Conservation (phyloP, 2,329 filamentous ascomycete species). For the Trichoderma atrobrunneum region DNA sequence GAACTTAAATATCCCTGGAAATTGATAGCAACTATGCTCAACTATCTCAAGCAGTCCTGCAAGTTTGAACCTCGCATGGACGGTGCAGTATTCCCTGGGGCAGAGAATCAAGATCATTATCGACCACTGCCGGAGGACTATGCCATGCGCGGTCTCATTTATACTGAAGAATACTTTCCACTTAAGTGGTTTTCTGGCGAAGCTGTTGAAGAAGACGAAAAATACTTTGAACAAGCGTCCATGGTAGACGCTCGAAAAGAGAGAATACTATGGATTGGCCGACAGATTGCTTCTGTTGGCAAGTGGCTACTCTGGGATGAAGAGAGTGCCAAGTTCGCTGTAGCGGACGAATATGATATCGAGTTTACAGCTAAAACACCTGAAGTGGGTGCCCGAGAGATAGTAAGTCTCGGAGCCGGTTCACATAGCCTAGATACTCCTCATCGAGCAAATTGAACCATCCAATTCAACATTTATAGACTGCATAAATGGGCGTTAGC, state of each 20-base stretch:
- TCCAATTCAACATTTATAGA: not conserved
- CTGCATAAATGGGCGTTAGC: not conserved
- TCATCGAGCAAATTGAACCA: not conserved
- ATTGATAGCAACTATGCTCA: slow-evolving; percentile 38
- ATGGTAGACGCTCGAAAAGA: slow-evolving; percentile 57
- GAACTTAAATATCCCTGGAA: slow-evolving; percentile 53
- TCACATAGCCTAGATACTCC: not conserved
- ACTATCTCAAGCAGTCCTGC: slow-evolving; percentile 31
- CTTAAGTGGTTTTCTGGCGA: slow-evolving; percentile 55
- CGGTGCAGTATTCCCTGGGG: slow-evolving; percentile 46
- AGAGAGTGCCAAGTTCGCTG: slow-evolving; percentile 37
- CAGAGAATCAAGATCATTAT: slow-evolving; percentile 41
- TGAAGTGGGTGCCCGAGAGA: not conserved
- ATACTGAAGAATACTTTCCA: slow-evolving; percentile 58
- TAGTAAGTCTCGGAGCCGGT: not conserved
- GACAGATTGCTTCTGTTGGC: slow-evolving; percentile 41
- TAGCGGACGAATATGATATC: slow-evolving; percentile 37
- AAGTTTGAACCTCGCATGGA: slow-evolving; percentile 38
- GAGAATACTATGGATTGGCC: slow-evolving; percentile 58
- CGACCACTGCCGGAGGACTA: slow-evolving; percentile 68
- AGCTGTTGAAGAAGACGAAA: slow-evolving; percentile 65
- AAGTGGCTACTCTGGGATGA: slow-evolving; percentile 49
- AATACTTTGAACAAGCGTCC: slow-evolving; percentile 59
- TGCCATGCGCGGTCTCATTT: slow-evolving; percentile 61
- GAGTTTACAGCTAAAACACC: slow-evolving; percentile 24